These are phyloP conservation scores for Globisporangium megalacanthum DNA, from an alignment of 352 stramenopile genomes.

Conservation along the genomic window DNA sequence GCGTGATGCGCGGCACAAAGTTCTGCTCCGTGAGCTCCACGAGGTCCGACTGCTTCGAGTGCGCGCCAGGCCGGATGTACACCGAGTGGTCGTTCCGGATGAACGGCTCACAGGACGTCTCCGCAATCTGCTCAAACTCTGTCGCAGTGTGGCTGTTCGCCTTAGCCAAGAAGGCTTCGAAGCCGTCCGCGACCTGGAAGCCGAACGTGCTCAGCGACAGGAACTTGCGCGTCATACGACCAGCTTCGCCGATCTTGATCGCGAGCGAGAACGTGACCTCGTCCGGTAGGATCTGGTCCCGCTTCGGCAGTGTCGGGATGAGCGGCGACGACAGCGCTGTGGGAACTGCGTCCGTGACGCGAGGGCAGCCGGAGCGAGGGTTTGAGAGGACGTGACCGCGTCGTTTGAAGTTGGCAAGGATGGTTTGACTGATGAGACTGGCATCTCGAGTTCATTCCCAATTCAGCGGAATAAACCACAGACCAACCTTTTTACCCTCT, in stretches of 20 bases:
- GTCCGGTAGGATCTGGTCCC: slow-evolving; percentile 32
- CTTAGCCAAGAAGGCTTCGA: slow-evolving; percentile 71
- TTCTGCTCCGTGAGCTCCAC: slow-evolving; percentile 58
- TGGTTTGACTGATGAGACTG: too few relatives aligned
- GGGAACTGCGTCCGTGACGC: background rate
- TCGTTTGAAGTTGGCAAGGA: too few relatives aligned
- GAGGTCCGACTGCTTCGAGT: slow-evolving; percentile 80
- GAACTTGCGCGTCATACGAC: slow-evolving; percentile 64
- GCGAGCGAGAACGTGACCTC: slow-evolving; percentile 60
- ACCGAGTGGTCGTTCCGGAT: slow-evolving; percentile 57
- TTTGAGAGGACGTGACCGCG: too few relatives aligned
- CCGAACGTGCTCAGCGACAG: slow-evolving; percentile 51
- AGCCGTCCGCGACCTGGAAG: slow-evolving; percentile 65
- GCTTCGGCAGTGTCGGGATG: background rate
- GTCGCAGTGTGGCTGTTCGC: slow-evolving; percentile 49
- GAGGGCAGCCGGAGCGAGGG: too few relatives aligned
- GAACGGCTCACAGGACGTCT: slow-evolving; percentile 25
- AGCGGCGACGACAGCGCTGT: background rate
- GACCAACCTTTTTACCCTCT: too few relatives aligned
- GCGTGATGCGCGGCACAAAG: slow-evolving; percentile 63
- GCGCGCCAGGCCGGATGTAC: slow-evolving; percentile 71
- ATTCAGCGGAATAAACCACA: too few relatives aligned
- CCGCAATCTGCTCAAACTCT: slow-evolving; percentile 33
- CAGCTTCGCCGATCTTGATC: slow-evolving; percentile 72
- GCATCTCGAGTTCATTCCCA: too few relatives aligned